A percentile compares a stretch with the other conserved stretches of the same genome.
phyloP scores from a whole-genome alignment of 768 basidiomycete genomes.

The Pleurotus pulmonarius region DNA sequence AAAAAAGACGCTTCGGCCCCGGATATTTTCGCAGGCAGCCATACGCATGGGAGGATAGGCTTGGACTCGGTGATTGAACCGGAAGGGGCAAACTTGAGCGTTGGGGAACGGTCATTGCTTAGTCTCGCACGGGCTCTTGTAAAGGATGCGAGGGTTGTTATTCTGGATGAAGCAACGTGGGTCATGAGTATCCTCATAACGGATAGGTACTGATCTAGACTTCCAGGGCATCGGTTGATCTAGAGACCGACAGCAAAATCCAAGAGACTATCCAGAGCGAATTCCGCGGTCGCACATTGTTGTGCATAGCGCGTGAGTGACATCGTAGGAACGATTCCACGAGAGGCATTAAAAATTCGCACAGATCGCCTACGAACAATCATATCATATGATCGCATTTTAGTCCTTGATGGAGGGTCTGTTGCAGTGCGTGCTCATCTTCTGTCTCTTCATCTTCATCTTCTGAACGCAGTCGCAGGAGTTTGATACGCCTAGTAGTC shows the following conservation, averaged over 20 bases:
- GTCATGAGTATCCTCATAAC: constrained; percentile 5
- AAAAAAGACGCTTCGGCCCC: constrained; percentile 54
- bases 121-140: constrained; percentile 80
- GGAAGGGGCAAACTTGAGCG: constrained; percentile 72
- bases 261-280: constrained; percentile 74
- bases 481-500: constrained; percentile 46
- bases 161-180: constrained; percentile 76
- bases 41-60: constrained; percentile 43
- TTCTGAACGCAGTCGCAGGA: constrained; percentile 25
- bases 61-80: constrained; percentile 76
- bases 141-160: constrained; percentile 68
- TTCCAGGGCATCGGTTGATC: constrained; percentile 60
- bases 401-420: constrained; percentile 63
- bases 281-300: constrained; percentile 68
- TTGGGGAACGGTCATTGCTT: constrained; percentile 69
- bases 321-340: no score
- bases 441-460: neutral
- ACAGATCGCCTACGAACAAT: constrained; percentile 76
- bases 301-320: constrained; percentile 75
- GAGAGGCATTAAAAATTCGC: neutral
- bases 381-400: constrained; percentile 66
- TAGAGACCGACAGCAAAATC: constrained; percentile 79
- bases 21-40: constrained; percentile 43
- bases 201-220: neutral
- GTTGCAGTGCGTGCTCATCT: constrained; percentile 37